These are phyloP conservation scores for Zygotorulaspora sp. DNA, from an alignment of 805 yeast genomes.

Conservation along the genomic window DNA sequence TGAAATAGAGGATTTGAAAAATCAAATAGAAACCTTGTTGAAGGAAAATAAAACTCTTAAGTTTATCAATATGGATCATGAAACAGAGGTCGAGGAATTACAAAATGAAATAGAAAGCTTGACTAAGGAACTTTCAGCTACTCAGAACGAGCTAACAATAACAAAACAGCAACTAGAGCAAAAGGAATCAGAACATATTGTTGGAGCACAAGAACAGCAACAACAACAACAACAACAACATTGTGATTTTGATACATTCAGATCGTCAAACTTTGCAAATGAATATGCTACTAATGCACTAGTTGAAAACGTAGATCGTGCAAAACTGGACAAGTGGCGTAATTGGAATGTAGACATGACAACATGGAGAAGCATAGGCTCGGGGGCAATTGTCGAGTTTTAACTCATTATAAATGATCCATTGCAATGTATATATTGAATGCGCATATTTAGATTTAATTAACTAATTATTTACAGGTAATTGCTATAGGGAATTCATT, in stretches of 20 bases:
- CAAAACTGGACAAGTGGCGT: constrained; percentile 67
- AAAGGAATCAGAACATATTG: constrained; percentile 24
- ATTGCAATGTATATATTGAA: constrained; percentile 10
- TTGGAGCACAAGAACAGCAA: constrained; percentile 15
- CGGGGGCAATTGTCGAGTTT: constrained; percentile 55
- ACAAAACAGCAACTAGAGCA: constrained; percentile 19
- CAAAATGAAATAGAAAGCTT: constrained; percentile 36
- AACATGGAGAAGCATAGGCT: constrained; percentile 67
- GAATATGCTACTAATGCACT: not conserved
- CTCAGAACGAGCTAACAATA: constrained; percentile 24
- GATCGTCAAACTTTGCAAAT: constrained; percentile 14
- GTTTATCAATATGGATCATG: constrained; percentile 34
- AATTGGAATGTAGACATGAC: constrained; percentile 87
- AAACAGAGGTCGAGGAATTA: constrained; percentile 34
- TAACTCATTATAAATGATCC: constrained; percentile 17
- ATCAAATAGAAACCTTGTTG: constrained; percentile 37
- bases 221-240: constrained; percentile 22
- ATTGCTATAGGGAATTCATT: constrained; percentile 27
- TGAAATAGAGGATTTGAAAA: constrained; percentile 36
- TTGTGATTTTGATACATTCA: constrained; percentile 14
- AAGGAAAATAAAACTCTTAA: constrained; percentile 35
- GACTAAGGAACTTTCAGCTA: constrained; percentile 26
- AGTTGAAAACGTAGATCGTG: constrained; percentile 43
- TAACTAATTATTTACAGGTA: constrained; percentile 7
- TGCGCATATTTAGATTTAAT: constrained; percentile 3